Evolutionary conservation across 2,329 filamentous ascomycete genomes (phyloP).

Genomic region (Microdochium paspali): DNA sequence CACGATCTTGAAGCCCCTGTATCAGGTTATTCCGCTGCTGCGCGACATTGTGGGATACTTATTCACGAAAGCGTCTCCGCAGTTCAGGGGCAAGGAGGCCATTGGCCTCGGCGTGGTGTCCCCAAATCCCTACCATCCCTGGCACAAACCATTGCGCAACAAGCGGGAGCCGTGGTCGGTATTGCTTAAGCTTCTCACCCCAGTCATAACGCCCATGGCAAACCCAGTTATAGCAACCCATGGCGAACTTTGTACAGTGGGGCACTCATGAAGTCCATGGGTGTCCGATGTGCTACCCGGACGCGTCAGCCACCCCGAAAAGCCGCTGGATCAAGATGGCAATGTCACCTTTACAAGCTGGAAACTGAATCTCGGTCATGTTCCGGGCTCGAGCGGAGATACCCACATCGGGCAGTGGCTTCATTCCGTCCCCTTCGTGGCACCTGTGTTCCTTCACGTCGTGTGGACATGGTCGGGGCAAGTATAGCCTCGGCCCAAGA

Average conservation of each 20-base stretch:
- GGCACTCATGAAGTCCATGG: too few species aligned
- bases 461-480: slow-evolving; percentile 14
- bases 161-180: slow-evolving; percentile 15
- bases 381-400: slow-evolving; percentile 6
- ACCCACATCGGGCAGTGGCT: slow-evolving; percentile 16
- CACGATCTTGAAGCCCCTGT: slow-evolving; percentile 18
- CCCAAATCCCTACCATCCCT: slow-evolving; percentile 15
- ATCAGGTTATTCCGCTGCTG: slow-evolving; percentile 15
- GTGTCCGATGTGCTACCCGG: too few species aligned
- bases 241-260: too few species aligned
- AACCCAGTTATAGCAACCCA: slow-evolving; percentile 16
- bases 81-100: slow-evolving; percentile 14
- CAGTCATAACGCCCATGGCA: slow-evolving; percentile 15
- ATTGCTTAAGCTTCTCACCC: slow-evolving; percentile 18
- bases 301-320: too few species aligned
- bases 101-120: slow-evolving; percentile 13
- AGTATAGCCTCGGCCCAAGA: slow-evolving; percentile 15
- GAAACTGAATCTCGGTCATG: too few species aligned
- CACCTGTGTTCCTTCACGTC: slow-evolving; percentile 14
- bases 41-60: slow-evolving; percentile 1
- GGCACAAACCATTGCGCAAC: slow-evolving; percentile 16
- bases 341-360: too few species aligned
- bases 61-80: slow-evolving; percentile 9
- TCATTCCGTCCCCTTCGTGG: slow-evolving; percentile 18
- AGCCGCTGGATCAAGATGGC: too few species aligned